Conservation (phyloP, 495 filamentous ascomycete species). For the Penicillium salamii region DNA sequence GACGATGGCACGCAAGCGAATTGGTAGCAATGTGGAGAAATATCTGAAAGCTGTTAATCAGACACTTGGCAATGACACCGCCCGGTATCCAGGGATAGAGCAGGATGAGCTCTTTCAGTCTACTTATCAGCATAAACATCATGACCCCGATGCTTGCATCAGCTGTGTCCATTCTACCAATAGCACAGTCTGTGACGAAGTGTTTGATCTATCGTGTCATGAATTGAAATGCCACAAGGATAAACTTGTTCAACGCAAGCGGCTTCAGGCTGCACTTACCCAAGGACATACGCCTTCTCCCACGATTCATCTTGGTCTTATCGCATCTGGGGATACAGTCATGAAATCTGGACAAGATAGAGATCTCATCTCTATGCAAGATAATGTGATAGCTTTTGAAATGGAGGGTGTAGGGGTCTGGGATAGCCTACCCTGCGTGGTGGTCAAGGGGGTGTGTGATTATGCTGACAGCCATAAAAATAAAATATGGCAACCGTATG, state of each 20-base stretch:
- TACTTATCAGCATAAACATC: conserved; percentile 21
- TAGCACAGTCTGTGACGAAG: not conserved
- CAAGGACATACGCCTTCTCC: not conserved
- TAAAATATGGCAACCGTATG: too few species aligned
- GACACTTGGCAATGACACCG: too few species aligned
- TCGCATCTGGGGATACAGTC: conserved; percentile 29
- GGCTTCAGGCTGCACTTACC: too few species aligned
- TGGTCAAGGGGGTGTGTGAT: too few species aligned
- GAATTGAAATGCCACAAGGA: too few species aligned
- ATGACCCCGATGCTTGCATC: not conserved
- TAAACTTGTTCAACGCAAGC: too few species aligned
- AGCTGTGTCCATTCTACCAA: not conserved
- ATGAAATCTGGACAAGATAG: conserved; percentile 29
- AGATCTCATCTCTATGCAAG: conserved; percentile 12
- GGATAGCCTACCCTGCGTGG: too few species aligned
- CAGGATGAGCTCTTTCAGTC: conserved; percentile 16
- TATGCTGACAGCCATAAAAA: too few species aligned
- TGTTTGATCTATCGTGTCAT: too few species aligned
- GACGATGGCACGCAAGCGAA: too few species aligned
- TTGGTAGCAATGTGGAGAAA: too few species aligned
- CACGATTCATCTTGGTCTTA: conserved; percentile 18
- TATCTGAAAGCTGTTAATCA: too few species aligned
- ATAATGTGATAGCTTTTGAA: conserved; percentile 37
- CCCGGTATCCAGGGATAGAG: conserved; percentile 11
- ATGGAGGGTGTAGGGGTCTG: conserved; percentile 30